These are phyloP conservation scores for Ganoderma meredithae DNA, from an alignment of 1,284 basidiomycete species.

Conservation along the genomic window DNA sequence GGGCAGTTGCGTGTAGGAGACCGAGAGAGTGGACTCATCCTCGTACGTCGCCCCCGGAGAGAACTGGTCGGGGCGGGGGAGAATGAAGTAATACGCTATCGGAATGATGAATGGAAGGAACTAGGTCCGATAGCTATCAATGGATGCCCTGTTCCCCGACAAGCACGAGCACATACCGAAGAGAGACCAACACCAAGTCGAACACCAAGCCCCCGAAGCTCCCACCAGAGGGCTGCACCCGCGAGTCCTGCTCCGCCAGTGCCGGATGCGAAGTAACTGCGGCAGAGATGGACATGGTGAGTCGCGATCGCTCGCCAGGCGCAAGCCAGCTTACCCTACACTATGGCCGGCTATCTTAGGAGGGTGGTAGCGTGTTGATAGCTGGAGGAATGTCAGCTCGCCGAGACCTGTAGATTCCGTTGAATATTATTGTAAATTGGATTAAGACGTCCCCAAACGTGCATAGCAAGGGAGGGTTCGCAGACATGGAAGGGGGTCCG, in stretches of 20 bases:
- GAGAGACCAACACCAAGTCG: conserved; percentile 84
- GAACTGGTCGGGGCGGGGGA: conserved; percentile 68
- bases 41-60: conserved; percentile 43
- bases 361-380: conserved; percentile 86
- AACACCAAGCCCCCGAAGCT: conserved; percentile 87
- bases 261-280: conserved; percentile 86
- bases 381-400: conserved; percentile 93
- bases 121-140: conserved; percentile 46
- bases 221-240: conserved; percentile 96
- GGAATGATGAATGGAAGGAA: conserved; percentile 82
- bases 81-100: conserved; percentile 74
- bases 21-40: conserved; percentile 43
- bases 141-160: too few species aligned
- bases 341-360: conserved; percentile 73
- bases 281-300: neutral
- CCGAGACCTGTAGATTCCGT: conserved; percentile 69
- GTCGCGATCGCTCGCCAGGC: neutral
- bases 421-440: neutral
- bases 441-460: neutral
- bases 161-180: conserved; percentile 54
- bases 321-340: conserved; percentile 61
- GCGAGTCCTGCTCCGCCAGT: conserved; percentile 95
- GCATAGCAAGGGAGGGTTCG: neutral
- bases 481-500: neutral
- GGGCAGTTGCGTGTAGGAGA: conserved; percentile 64